Conservation (phyloP, 2,329 filamentous ascomycete species). For the Colletotrichum cordylinicola region DNA sequence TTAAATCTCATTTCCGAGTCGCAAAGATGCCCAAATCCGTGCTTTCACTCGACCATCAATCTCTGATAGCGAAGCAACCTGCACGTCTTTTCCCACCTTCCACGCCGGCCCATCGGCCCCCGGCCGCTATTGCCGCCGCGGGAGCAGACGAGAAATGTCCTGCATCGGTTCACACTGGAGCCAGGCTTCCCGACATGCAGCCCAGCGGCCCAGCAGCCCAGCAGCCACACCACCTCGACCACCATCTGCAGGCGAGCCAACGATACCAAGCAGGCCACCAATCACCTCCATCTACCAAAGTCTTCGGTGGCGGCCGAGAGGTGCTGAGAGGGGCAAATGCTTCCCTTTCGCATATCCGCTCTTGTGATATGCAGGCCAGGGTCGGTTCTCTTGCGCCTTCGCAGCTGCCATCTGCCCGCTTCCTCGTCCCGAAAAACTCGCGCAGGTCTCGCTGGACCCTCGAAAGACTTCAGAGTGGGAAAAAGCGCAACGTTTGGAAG, state of each 20-base stretch:
- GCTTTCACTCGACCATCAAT: neutral
- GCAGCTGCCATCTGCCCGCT: neutral
- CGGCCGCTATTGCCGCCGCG: neutral
- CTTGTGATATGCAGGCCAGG: neutral
- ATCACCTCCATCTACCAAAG: neutral
- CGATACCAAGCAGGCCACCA: neutral
- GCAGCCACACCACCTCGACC: neutral
- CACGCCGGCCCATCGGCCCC: neutral
- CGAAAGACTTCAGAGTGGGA: neutral
- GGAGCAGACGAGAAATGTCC: neutral
- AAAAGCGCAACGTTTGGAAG: neutral
- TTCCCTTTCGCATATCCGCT: neutral
- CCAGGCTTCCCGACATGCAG: conserved; percentile 1
- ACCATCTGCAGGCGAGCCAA: neutral
- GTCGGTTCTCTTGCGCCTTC: neutral
- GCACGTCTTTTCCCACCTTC: neutral
- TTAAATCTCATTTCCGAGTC: neutral
- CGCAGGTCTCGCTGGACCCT: neutral
- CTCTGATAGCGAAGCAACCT: neutral
- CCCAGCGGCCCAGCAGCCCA: conserved; percentile 12
- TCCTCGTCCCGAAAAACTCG: neutral
- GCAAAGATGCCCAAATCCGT: neutral
- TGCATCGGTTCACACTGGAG: neutral
- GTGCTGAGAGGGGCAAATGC: neutral
- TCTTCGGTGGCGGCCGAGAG: neutral